Evolutionary conservation across 208 protist genomes (phyloP).

Genomic region (Leishmania guyanensis): DNA sequence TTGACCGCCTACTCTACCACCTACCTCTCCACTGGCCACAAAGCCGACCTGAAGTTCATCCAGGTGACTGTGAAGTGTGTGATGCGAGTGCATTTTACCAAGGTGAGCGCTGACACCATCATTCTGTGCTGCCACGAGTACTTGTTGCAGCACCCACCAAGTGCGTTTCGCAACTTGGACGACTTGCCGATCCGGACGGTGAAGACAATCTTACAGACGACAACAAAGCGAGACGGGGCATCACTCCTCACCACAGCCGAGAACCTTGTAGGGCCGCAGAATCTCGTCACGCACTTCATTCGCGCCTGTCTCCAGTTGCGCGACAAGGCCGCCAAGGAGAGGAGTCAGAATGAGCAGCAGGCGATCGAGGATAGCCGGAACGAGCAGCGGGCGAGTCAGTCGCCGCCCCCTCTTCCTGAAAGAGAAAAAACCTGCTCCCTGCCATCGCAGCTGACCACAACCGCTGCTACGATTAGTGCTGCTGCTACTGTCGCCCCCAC

Average conservation of each 20-base stretch:
- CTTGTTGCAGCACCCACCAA: slow-evolving; percentile 88
- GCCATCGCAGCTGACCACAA: not conserved
- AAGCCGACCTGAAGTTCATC: slow-evolving; percentile 87
- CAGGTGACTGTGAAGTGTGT: slow-evolving; percentile 90
- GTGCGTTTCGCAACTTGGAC: slow-evolving; percentile 80
- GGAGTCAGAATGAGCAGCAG: slow-evolving; percentile 47
- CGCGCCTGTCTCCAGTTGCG: slow-evolving; percentile 75
- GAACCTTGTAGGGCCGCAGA: slow-evolving; percentile 66
- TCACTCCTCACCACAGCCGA: slow-evolving; percentile 59
- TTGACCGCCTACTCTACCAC: slow-evolving; percentile 82
- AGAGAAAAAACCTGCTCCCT: slow-evolving; percentile 14
- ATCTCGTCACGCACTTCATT: slow-evolving; percentile 88
- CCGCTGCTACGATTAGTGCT: not conserved
- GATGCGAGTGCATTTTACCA: slow-evolving; percentile 67
- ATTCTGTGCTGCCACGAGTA: slow-evolving; percentile 89
- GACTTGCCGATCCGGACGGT: slow-evolving; percentile 88
- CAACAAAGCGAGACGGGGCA: slow-evolving; percentile 48
- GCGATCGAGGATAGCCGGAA: slow-evolving; percentile 54
- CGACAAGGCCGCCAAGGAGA: slow-evolving; percentile 41
- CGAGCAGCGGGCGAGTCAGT: slow-evolving; percentile 58
- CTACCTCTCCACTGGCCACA: slow-evolving; percentile 67
- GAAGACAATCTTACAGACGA: slow-evolving; percentile 87
- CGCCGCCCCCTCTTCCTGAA: slow-evolving; percentile 28
- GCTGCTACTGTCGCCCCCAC: not conserved
- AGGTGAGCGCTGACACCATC: slow-evolving; percentile 72